Evolutionary conservation across 371 early-diverging fungal genomes (phyloP), one percentile per base, ranked within the genome.

Genomic region (Apophysomyces elegans): DNA sequence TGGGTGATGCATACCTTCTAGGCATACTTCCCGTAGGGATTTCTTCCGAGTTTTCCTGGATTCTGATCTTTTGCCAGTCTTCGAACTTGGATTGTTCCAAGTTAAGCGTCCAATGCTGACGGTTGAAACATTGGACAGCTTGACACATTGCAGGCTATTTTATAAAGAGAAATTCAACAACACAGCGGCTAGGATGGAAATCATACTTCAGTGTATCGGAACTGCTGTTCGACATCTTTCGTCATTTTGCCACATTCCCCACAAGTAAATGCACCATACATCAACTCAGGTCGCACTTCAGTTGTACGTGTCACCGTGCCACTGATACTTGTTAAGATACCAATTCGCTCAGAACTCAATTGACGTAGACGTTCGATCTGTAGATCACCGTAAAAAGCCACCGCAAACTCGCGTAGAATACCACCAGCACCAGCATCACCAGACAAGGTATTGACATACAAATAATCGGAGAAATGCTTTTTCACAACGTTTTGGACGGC

Each of bases 21-120:
- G 99, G 99, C 93, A 99, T 97, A 67, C 94, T 92, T 57, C 99
- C 99, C 9, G 95, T 90, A 14, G 99, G 99, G 57, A 99, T 98
- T 72, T 99, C 99, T 61, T 92, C 90, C 26, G 99, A 86, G 69
- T 96, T 96, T 83, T 99, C 99, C 80, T 99, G 99, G 56, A 99
- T 88, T 37, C 99, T 86, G 35, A 99, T 89, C 69, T 95, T 91
- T 84, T 99, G 99, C 99, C 99, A 99, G 81, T 99, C 99, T 39
- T 89, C 88, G 78, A 99, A 99, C 66, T 88, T 88, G 72, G 92
- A 93, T 73, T 93, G 90, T 67, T 94, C 95, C 35, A 95, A 85
- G 58, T 90, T 77, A 39, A 99, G 77, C 45, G 88, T 86, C 93
- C 97, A 99, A 59, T 87, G 76, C 18, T 76, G 79, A 46, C 95